Evolutionary conservation across 192 early-diverging fungal genomes (phyloP).

Genomic region (Umbelopsis isabellina): DNA sequence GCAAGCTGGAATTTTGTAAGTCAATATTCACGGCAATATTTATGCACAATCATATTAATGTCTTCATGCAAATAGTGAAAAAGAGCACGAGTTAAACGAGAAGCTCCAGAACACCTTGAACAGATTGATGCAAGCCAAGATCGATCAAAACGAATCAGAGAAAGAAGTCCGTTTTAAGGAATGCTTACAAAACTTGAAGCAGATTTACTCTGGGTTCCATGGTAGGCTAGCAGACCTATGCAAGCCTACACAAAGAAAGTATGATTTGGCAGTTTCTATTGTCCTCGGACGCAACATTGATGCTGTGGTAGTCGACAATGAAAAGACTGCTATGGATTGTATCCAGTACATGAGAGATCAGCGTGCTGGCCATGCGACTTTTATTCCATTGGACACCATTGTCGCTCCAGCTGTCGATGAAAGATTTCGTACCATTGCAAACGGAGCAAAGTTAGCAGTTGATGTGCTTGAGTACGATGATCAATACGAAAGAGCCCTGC

Average conservation of each 20-base stretch:
- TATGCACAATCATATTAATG: not conserved
- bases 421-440: constrained; percentile 71
- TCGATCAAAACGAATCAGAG: constrained; percentile 84
- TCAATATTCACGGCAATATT: constrained; percentile 34
- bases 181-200: constrained; percentile 76
- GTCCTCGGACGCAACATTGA: constrained; percentile 93
- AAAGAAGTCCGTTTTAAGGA: constrained; percentile 79
- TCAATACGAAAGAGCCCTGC: constrained; percentile 75
- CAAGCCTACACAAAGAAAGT: constrained; percentile 91
- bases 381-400: constrained; percentile 91
- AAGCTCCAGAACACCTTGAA: constrained; percentile 78
- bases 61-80: constrained; percentile 40
- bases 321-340: constrained; percentile 94
- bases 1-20: constrained; percentile 63
- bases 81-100: constrained; percentile 81
- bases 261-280: constrained; percentile 83
- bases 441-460: constrained; percentile 88
- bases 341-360: constrained; percentile 95
- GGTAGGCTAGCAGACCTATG: constrained; percentile 90
- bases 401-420: constrained; percentile 76
- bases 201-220: constrained; percentile 87
- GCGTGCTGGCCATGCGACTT: constrained; percentile 88
- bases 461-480: constrained; percentile 91
- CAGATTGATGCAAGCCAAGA: constrained; percentile 78
- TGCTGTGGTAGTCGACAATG: constrained; percentile 90